phyloP scores from a whole-genome alignment of 768 basidiomycete species.

The Termitomyces sp. region DNA sequence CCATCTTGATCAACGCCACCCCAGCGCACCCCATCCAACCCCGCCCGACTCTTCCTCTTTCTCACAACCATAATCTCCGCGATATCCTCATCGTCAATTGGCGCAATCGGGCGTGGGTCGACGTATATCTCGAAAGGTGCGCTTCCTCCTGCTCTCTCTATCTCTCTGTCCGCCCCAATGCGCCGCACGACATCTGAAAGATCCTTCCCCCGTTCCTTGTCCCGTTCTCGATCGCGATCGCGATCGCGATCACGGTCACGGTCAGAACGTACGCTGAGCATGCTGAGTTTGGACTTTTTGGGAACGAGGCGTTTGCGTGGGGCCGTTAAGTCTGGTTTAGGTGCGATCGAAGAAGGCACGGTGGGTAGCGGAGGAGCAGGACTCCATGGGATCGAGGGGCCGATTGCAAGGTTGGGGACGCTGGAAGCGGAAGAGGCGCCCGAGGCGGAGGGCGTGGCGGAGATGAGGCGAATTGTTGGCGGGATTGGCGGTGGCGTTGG shows the following conservation, averaged over 20 bases:
- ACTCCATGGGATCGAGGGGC: slow-evolving; percentile 4
- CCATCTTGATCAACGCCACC: slow-evolving; percentile 22
- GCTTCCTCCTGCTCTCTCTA: slow-evolving; percentile 9
- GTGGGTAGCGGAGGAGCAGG: slow-evolving; percentile 8
- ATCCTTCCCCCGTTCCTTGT: slow-evolving; percentile 35
- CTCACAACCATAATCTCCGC: slow-evolving; percentile 70
- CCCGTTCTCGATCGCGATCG: slow-evolving; percentile 11
- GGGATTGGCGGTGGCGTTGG: slow-evolving; percentile 13
- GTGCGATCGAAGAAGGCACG: slow-evolving; percentile 15
- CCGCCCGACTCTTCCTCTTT: slow-evolving; percentile 67
- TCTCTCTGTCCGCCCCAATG: slow-evolving; percentile 27
- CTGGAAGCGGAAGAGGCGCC: slow-evolving; percentile 30
- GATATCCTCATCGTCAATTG: slow-evolving; percentile 45
- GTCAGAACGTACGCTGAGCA: slow-evolving; percentile 24
- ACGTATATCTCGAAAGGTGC: slow-evolving; percentile 60
- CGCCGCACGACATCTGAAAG: slow-evolving; percentile 57
- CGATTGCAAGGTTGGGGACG: slow-evolving; percentile 22
- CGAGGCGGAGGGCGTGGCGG: slow-evolving; percentile 56
- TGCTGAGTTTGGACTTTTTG: slow-evolving; percentile 62
- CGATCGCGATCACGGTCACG: background rate
- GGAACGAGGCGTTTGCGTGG: slow-evolving; percentile 52
- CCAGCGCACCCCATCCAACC: slow-evolving; percentile 50
- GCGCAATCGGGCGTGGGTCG: slow-evolving; percentile 32
- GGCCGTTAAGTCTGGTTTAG: slow-evolving; percentile 19
- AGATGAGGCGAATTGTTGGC: slow-evolving; percentile 66